Conservation (phyloP, 257 asterid genomes). For the Solanum pennellii region DNA sequence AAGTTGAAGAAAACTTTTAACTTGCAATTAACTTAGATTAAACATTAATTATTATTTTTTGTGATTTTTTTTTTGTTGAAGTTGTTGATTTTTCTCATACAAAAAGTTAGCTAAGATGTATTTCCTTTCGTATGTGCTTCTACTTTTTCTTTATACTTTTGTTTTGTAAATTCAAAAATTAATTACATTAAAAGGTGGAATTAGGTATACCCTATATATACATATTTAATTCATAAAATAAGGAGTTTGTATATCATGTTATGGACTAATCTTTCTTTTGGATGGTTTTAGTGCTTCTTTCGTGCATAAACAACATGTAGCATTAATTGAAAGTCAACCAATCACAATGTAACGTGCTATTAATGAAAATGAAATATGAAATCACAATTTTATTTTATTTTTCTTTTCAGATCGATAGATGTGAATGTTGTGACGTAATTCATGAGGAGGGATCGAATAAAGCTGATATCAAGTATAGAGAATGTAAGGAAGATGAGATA, state of each 20-base stretch:
- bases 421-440: constrained; percentile 25
- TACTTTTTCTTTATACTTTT: background rate
- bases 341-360: background rate
- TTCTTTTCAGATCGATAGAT: constrained; percentile 11
- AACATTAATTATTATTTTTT: background rate
- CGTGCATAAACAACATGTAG: background rate
- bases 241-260: background rate
- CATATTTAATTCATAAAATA: background rate
- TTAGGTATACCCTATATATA: background rate
- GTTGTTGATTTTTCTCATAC: background rate
- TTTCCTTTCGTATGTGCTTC: background rate
- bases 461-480: constrained; percentile 9
- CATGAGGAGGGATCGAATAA: background rate
- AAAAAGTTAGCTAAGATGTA: background rate
- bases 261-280: background rate
- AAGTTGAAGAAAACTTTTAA: background rate
- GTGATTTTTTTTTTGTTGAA: too few relatives aligned
- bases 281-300: background rate
- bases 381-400: background rate
- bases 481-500: constrained; percentile 14
- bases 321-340: background rate
- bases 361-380: background rate
- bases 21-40: background rate
- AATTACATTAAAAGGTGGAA: background rate
- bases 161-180: background rate